Evolutionary conservation across 495 filamentous ascomycete species (phyloP), one percentile per base, ranked within the genome.

Genomic region (Neurospora cerealis): DNA sequence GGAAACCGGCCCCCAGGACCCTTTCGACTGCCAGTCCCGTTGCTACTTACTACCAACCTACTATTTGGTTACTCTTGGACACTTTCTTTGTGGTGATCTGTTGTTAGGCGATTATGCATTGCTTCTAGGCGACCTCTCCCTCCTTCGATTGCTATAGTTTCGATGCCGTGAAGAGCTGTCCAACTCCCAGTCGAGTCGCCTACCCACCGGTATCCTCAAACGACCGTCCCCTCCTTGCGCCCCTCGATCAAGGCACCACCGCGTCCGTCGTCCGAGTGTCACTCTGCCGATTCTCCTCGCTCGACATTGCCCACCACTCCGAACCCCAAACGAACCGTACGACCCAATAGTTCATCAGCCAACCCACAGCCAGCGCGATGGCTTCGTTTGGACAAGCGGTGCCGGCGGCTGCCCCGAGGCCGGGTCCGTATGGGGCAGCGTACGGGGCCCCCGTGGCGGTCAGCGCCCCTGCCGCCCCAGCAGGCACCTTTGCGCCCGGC

Each of bases 401-500:
- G 76, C 78, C 82, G 73, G 79, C 80, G 71, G 77, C 78, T 46
- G 75, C 75, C 44, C 80, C 80, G 24, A 81, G 82, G 73, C 80
- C 81, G 70, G 80, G 75, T 46, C 77, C 75, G 39, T 83, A 82
- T 69, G 78, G 77, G 70, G 76, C 79, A 44, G 78, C 82, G 46
- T 74, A 76, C 46, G 71, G 46, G 34, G 77, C 74, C 38, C 74
- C 80, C 80, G 75, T 83, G 41, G 77, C 83, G 73, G 81, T 83
- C 60, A 78, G 81, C 42, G 82, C 84, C 69, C 80, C 88, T 9
- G 85, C 90, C 19, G 86, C 91, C 54, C 96, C 95, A 24, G 88
- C 92, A 48, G 96, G 96, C 71, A 98, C 96, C 46, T 98, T 99
- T 80, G 84, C 90, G 42, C 91, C 96, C 19, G 95, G 95, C 9